Base-by-base conservation (phyloP, 192 early-diverging fungal species). In the Ambispora gerdemannii region DNA sequence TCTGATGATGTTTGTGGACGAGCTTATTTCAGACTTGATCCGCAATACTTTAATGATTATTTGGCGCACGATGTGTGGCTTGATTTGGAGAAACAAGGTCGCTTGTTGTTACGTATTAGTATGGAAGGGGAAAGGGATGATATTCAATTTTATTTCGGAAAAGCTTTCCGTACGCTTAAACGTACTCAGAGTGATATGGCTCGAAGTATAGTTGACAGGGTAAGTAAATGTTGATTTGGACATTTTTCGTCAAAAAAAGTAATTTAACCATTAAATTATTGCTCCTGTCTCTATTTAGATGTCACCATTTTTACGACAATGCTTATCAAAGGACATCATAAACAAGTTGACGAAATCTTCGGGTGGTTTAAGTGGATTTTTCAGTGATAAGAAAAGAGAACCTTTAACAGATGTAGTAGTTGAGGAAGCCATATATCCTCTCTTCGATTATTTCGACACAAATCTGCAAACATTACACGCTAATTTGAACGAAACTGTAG, bases 61-160 rank as follows among this genome's bases (percentile, higher is more conserved):
- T 85, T 84, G 66, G 83, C 90, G 0, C 84, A 88, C 31, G 90
- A 92, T 63, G 72, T 91, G 10, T 82, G 82, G 58, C 77, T 93
- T 55, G 86, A 91, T 60, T 59, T 93, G 36, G 83, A 85, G 32
- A 87, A 87, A 13, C 80, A 86, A 33, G 92, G 92, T 0, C 81
- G 83, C 28, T 56, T 93, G 53, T 65, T 87, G 51, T 52, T 93
- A 32, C 83, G 90, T 10, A 81, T 91, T 13, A 92, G 87, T 13
- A 88, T 92, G 82, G 88, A 90, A 61, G 87, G 87, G 33, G 92
- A 91, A 73, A 84, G 84, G 53, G 89, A 91, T 34, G 90, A 91
- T 72, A 83, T 87, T n/a, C 89, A 91, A 73, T 93, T 91, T 73
- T 92, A 88, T 81, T 91, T 90, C 64, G 88, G 89, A 33, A 84